These are phyloP conservation scores for Dryadomyces quercivorus DNA, from an alignment of 2,329 filamentous ascomycete species.

Conservation along the genomic window DNA sequence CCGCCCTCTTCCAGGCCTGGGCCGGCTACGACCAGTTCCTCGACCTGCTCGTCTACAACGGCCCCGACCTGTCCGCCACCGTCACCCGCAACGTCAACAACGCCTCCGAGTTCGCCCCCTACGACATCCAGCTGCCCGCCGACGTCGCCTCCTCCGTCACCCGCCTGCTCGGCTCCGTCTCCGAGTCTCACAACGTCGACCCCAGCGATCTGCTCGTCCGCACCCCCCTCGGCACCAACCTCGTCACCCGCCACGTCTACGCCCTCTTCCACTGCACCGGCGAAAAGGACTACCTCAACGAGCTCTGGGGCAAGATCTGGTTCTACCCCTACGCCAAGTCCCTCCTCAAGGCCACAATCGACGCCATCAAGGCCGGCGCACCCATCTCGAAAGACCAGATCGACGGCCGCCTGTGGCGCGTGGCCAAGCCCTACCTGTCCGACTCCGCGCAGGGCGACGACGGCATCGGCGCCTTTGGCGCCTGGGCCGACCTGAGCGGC, in stretches of 20 bases:
- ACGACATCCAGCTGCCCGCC: not conserved
- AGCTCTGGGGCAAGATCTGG: conserved; percentile 3
- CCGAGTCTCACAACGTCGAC: not conserved
- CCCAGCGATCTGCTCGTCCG: not conserved
- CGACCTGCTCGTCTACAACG: not conserved
- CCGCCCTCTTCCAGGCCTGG: conserved; percentile 3
- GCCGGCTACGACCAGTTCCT: conserved; percentile 2
- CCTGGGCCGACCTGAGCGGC: not conserved
- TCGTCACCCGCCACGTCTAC: conserved; percentile 3
- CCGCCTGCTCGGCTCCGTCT: not conserved
- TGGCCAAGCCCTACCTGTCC: not conserved
- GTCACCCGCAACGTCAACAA: not conserved
- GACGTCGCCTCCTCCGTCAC: not conserved
- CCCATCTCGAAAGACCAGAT: not conserved
- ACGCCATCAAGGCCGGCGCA: not conserved
- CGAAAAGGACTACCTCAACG: conserved; percentile 4
- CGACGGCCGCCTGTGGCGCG: not conserved
- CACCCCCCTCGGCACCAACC: conserved; percentile 1
- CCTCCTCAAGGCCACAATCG: not conserved
- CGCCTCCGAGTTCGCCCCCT: not conserved
- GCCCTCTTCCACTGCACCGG: conserved; percentile 5
- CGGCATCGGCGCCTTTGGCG: not conserved
- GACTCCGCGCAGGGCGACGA: not conserved
- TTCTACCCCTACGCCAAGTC: conserved; percentile 1
- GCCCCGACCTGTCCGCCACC: not conserved